These are phyloP conservation scores for Abrus precatorius DNA, from an alignment of 306 rosid genomes.

Conservation along the genomic window DNA sequence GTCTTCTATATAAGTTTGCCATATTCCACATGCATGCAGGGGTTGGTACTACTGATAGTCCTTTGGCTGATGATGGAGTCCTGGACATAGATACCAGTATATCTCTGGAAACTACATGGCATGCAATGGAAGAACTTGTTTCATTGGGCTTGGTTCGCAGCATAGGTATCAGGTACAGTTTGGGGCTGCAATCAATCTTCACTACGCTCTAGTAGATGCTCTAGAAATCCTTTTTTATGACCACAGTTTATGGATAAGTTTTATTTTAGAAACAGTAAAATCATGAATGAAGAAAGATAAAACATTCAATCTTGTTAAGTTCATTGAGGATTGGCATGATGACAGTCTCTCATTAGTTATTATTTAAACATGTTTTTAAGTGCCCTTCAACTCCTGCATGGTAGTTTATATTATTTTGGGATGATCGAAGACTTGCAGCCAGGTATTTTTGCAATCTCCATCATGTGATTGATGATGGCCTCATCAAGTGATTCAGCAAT, in stretches of 20 bases:
- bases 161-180: conserved; percentile 89
- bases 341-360: not conserved
- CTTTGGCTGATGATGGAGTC: conserved; percentile 83
- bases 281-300: conserved; percentile 7
- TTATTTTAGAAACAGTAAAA: conserved; percentile 12
- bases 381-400: conserved; percentile 6
- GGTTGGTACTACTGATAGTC: conserved; percentile 87
- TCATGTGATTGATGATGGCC: not conserved
- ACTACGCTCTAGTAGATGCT: conserved; percentile 11
- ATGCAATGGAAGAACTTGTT: conserved; percentile 88
- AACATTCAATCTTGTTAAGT: conserved; percentile 16
- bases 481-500: conserved; percentile 6
- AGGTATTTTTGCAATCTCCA: conserved; percentile 29
- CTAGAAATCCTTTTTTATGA: not conserved
- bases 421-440: conserved; percentile 20
- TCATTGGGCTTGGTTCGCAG: conserved; percentile 89
- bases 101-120: conserved; percentile 95
- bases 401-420: conserved; percentile 18
- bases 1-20: conserved; percentile 35
- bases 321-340: not conserved
- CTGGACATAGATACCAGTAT: conserved; percentile 87
- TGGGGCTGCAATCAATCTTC: not conserved
- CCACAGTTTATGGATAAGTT: conserved; percentile 19
- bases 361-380: conserved; percentile 7
- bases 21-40: conserved; percentile 59